phyloP scores from a whole-genome alignment of 75 land plant species.

The Cupressus sempervirens region DNA sequence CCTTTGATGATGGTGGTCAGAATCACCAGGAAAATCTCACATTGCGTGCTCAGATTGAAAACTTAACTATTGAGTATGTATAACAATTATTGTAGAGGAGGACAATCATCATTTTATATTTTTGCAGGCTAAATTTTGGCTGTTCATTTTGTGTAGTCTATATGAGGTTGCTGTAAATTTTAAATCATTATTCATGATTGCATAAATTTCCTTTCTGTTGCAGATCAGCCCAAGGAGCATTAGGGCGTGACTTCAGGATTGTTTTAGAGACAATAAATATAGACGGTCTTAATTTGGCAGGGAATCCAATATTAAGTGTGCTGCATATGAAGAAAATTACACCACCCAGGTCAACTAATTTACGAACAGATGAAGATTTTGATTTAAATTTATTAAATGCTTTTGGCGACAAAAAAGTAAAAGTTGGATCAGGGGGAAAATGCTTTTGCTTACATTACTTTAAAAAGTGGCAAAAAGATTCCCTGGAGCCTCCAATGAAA shows the following conservation, averaged over 20 bases:
- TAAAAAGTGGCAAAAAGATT: not conserved
- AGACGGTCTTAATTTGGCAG: not conserved
- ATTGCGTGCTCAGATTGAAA: constrained; percentile 4
- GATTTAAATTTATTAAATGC: not conserved
- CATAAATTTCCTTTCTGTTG: not conserved
- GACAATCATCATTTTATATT: not conserved
- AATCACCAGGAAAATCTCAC: not conserved
- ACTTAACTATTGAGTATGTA: constrained; percentile 8
- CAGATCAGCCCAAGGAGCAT: constrained; percentile 20
- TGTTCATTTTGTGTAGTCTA: not conserved
- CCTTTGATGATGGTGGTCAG: not conserved
- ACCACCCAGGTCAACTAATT: not conserved
- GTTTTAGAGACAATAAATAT: constrained; percentile 27
- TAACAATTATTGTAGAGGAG: not conserved
- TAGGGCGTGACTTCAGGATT: constrained; percentile 14
- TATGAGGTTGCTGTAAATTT: not conserved
- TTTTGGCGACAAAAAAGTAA: not conserved
- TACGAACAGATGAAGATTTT: constrained; percentile 6
- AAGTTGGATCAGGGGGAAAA: constrained; percentile 13
- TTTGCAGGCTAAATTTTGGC: not conserved
- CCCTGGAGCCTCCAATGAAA: not conserved
- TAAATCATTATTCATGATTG: not conserved
- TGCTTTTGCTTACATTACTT: constrained; percentile 34
- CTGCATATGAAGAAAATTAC: constrained; percentile 20
- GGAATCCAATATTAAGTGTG: constrained; percentile 8